Evolutionary conservation across 345 rosid genomes (phyloP).

Genomic region (Moringa oleifera): DNA sequence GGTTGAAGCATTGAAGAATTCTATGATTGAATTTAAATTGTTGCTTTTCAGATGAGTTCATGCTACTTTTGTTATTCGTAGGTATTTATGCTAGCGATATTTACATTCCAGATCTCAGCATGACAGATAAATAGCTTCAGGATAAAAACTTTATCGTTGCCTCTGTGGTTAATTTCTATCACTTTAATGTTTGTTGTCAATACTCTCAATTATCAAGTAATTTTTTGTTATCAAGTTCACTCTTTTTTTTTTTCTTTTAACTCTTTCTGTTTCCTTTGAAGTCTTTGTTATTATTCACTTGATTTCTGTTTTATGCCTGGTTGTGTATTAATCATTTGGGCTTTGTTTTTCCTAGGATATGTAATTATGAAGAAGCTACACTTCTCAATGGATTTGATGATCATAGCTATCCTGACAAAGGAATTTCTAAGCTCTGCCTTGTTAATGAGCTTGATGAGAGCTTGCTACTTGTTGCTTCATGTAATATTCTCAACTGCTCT

Average conservation of each 20-base stretch:
- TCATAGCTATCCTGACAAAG: slow-evolving; percentile 83
- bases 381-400: slow-evolving; percentile 83
- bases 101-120: no score
- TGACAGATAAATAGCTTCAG: neutral
- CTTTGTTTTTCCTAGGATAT: slow-evolving; percentile 50
- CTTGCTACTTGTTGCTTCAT: slow-evolving; percentile 89
- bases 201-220: neutral
- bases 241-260: neutral
- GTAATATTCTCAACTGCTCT: slow-evolving; percentile 34
- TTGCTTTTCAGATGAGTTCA: no score
- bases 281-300: neutral
- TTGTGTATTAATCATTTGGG: slow-evolving; percentile 19
- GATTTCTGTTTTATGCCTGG: slow-evolving; percentile 9
- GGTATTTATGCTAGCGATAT: no score
- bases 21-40: no score
- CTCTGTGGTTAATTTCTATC: no score
- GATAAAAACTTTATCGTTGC: neutral
- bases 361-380: slow-evolving; percentile 63
- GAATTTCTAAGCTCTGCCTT: slow-evolving; percentile 91
- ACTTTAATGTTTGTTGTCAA: no score
- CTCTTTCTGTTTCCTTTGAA: no score
- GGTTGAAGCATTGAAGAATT: no score
- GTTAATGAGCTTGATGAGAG: slow-evolving; percentile 95
- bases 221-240: no score
- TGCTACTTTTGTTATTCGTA: no score